Evolutionary conservation across 352 stramenopile genomes (phyloP).

Genomic region (Phytophthora crassamura): DNA sequence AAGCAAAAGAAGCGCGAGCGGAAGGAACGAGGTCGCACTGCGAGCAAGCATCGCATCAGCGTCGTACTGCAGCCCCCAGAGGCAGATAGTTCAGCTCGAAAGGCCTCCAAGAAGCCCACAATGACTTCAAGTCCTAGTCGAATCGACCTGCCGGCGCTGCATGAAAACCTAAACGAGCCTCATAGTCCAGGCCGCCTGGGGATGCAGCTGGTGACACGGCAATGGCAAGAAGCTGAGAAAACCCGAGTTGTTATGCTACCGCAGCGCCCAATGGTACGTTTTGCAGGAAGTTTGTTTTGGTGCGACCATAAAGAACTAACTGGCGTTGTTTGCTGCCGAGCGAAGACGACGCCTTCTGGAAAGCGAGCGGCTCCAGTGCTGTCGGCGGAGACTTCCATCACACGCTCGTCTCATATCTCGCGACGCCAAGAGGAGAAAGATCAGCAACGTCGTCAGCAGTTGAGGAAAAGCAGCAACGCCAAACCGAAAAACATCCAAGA

Average conservation of each 20-base stretch:
- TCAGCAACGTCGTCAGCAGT: conserved; percentile 21
- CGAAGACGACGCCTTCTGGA: conserved; percentile 39
- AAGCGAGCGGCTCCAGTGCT: conserved; percentile 20
- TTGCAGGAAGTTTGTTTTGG: conserved; percentile 1
- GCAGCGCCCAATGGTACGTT: conserved; percentile 38
- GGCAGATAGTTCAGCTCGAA: conserved; percentile 2
- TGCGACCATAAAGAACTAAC: not conserved
- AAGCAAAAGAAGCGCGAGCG: conserved; percentile 60
- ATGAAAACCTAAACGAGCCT: conserved; percentile 15
- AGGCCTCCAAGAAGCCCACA: conserved; percentile 3
- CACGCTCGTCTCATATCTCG: conserved; percentile 55
- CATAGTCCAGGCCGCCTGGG: conserved; percentile 46
- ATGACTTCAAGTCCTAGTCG: conserved; percentile 8
- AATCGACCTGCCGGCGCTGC: conserved; percentile 39
- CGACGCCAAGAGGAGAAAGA: conserved; percentile 40
- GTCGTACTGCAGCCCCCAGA: conserved; percentile 25
- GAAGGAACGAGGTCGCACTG: conserved; percentile 42
- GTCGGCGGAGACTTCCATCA: conserved; percentile 50
- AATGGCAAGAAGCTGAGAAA: conserved; percentile 65
- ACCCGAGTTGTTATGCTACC: conserved; percentile 38
- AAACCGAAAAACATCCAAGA: conserved; percentile 41
- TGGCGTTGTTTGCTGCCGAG: not conserved
- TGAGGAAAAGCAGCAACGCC: conserved; percentile 11
- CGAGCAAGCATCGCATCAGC: conserved; percentile 65
- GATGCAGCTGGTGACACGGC: conserved; percentile 50